These are phyloP conservation scores for Madurella fahalii DNA, from an alignment of 2,329 filamentous ascomycete genomes.

Conservation along the genomic window DNA sequence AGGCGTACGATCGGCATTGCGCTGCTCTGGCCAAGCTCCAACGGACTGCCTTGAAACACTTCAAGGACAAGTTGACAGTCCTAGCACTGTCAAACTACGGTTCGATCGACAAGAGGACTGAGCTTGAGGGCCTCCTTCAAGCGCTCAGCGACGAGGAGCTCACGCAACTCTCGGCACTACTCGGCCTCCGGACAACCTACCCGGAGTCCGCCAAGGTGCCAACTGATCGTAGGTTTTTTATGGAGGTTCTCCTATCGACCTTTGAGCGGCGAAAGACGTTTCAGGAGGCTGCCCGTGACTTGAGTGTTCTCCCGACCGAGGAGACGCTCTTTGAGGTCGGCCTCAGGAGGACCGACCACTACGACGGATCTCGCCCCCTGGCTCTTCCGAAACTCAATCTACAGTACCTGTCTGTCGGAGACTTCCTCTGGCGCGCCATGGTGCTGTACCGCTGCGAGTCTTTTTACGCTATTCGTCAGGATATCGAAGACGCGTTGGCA, in stretches of 20 bases:
- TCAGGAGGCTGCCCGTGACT: conserved; percentile 67
- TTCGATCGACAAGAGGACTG: conserved; percentile 73
- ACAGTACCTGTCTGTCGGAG: conserved; percentile 89
- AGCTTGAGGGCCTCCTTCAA: conserved; percentile 72
- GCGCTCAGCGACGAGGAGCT: conserved; percentile 72
- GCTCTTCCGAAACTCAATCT: conserved; percentile 92
- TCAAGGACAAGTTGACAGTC: conserved; percentile 87
- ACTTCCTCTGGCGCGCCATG: conserved; percentile 95
- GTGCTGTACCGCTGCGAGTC: conserved; percentile 84
- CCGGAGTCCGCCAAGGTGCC: conserved; percentile 64
- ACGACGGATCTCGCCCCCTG: conserved; percentile 81
- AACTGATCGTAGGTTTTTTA: conserved; percentile 59
- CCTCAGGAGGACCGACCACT: conserved; percentile 76
- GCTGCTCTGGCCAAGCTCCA: conserved; percentile 73
- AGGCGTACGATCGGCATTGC: conserved; percentile 79
- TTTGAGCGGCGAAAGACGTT: conserved; percentile 79
- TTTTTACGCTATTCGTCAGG: conserved; percentile 89
- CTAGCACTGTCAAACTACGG: conserved; percentile 89
- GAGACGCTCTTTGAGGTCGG: conserved; percentile 71
- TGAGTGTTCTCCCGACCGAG: conserved; percentile 82
- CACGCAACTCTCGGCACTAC: conserved; percentile 59
- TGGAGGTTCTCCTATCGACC: conserved; percentile 68
- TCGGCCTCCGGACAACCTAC: conserved; percentile 81
- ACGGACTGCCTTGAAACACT: conserved; percentile 70
- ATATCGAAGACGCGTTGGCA: conserved; percentile 78